Base-by-base conservation (phyloP, 2,329 filamentous ascomycete species). In the Exophiala spinifera region DNA sequence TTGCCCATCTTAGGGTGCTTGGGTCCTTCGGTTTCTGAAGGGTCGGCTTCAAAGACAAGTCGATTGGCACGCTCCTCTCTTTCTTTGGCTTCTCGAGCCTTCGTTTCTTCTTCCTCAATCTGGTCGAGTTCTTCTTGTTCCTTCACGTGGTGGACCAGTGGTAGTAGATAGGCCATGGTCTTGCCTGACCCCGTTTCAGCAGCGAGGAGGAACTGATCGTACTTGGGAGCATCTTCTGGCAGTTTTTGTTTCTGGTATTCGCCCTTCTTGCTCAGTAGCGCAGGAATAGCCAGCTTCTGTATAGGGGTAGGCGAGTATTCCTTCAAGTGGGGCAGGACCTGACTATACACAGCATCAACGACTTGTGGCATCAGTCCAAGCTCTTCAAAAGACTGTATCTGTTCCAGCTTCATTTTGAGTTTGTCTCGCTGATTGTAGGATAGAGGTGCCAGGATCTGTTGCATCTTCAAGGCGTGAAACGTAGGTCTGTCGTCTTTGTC, bases 161-260 rank as follows among this genome's bases (percentile, higher is more conserved):
- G 95, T 4, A 96, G 73, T 4, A 97, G 76, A 67, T 99, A 99
- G 7, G 94, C 90, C 58, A 99, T 76, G 1, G 94, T 99, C 76
- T 99, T 99, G 56, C 94, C 94, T 0, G 94, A 97, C 11, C 94
- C 94, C 0, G 94, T 99, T 76, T 99, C 94, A 10, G 94, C 94
- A 3, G 94, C 94, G 46, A 99, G 78, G 11, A 99, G 79, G 67
- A 89, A 96, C 49, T 84, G 78, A 50, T 84, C 75, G 65, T 81
- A 73, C 76, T 80, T 56, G 73, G 72, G 61, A 66, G 79, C 52
- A 46, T 72, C 69, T 25, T 70, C 59, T 46, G 61, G 55, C 36
- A 66, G 62, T 40, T 64, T 65, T n/a, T 63, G 42, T 61, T 72
- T 67, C 31, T 59, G 43, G 33, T 55, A 56, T 20, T 53, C 56